Evolutionary conservation across 495 filamentous ascomycete species (phyloP), one percentile per base, ranked within the genome.

Genomic region (Cetradonia linearis): DNA sequence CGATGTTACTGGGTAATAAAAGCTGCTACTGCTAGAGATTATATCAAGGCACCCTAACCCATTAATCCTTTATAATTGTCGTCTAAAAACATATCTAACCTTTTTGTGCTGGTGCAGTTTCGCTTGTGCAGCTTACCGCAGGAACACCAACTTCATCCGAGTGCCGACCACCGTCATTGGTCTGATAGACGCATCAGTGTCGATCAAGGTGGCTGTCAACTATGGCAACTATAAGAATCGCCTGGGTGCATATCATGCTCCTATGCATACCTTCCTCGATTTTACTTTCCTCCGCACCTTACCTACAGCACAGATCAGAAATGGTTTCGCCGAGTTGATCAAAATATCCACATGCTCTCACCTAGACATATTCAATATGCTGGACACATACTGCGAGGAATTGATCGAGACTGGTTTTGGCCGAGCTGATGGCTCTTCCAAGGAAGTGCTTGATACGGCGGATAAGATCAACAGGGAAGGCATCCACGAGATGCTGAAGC

Each of bases 301-400:
- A 2, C 81, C 83, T 0, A 74, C 67, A 11, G 76, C 80, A 1
- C 83, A 85, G 66, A 76, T 85, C 59, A 74, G 83, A 42, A 85
- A 86, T 62, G 82, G 82, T 2, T 85, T 86, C 63, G 83, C 81
- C 31, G 82, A 85, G 66, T 63, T 85, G 55, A 83, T 86, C 73
- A 85, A 86, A 69, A 85, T 86, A 37, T 83, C 81, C 0, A 81
- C 80, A 20, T 85, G 83, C 62, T 78, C 82, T 11, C 79, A 85
- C 59, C 65, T 80, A 7, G 62, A 68, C 18, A 83, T 80, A 1
- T 85, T 85, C 69, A 70, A 85, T 40, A 69, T 84, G 16, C 69
- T 85, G 10, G 83, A 86, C 60, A 73, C 77, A 58, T 78, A 78
- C 69, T 84, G 80, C 65, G 81, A 84, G 68, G 61, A 79, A 59